These are phyloP conservation scores for Excoecaria agallocha DNA, from an alignment of 345 rosid species.

Conservation along the genomic window DNA sequence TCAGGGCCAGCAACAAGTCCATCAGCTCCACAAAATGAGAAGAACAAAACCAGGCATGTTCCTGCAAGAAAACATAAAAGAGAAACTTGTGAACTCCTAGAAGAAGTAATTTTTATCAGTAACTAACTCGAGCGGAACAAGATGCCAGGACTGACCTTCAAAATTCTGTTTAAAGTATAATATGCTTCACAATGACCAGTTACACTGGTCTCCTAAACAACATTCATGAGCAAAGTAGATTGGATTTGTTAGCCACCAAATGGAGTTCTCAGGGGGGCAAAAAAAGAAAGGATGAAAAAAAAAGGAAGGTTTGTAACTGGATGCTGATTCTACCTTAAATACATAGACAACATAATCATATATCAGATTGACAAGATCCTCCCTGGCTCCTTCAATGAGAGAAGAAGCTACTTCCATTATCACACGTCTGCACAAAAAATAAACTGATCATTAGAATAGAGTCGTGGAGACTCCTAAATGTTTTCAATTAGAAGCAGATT, in stretches of 20 bases:
- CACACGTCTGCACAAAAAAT: conserved; percentile 16
- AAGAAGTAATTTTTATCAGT: conserved; percentile 1
- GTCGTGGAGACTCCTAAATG: not conserved
- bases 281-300: not conserved
- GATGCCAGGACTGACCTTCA: conserved; percentile 50
- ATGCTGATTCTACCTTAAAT: conserved; percentile 48
- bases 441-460: not conserved
- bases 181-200: conserved; percentile 66
- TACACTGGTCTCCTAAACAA: conserved; percentile 49
- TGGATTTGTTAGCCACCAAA: conserved; percentile 1
- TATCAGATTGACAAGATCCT: conserved; percentile 63
- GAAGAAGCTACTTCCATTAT: conserved; percentile 68
- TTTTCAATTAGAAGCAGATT: not conserved
- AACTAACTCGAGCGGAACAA: conserved; percentile 9
- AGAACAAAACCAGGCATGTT: conserved; percentile 70
- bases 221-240: conserved; percentile 14
- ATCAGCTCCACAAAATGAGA: conserved; percentile 62
- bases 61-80: conserved; percentile 47
- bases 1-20: conserved; percentile 59
- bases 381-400: conserved; percentile 68
- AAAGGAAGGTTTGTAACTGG: not conserved
- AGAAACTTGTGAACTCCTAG: conserved; percentile 16
- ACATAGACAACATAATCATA: conserved; percentile 55
- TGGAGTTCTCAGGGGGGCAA: no score
- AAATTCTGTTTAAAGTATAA: conserved; percentile 56